Percentiles rank a stretch among this genome's conserved stretches.
phyloP scores from a whole-genome alignment of 1,284 basidiomycete genomes.

The Ceratobasidium sp. region DNA sequence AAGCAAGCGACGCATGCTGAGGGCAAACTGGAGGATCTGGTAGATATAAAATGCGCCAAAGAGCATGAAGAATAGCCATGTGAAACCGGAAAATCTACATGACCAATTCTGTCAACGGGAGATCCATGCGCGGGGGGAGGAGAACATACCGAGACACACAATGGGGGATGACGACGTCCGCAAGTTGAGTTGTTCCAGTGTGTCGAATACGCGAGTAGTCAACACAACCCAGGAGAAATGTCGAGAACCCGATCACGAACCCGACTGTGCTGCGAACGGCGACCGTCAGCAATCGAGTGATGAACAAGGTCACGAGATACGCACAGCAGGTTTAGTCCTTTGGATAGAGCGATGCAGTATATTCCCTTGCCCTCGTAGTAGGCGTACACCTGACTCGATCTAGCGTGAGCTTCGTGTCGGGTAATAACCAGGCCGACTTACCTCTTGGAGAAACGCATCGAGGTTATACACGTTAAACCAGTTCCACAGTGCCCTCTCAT shows the following conservation, averaged over 20 bases:
- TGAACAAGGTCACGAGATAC: constrained; percentile 57
- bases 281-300: constrained; percentile 19
- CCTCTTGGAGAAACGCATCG: constrained; percentile 94
- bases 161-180: constrained; percentile 81
- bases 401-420: background rate
- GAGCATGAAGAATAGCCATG: constrained; percentile 82
- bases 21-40: constrained; percentile 63
- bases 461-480: constrained; percentile 99
- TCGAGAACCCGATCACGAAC: constrained; percentile 97
- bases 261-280: constrained; percentile 82
- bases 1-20: constrained; percentile 76
- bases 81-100: constrained; percentile 83
- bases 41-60: constrained; percentile 84
- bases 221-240: constrained; percentile 94
- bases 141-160: constrained; percentile 80
- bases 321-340: constrained; percentile 91
- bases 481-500: constrained; percentile 94
- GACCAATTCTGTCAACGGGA: background rate
- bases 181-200: constrained; percentile 73
- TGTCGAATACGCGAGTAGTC: constrained; percentile 86
- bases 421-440: constrained; percentile 55
- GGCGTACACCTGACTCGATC: constrained; percentile 68
- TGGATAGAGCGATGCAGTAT: constrained; percentile 90
- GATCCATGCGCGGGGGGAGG: constrained; percentile 46
- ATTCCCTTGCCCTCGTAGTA: constrained; percentile 98